Evolutionary conservation across 1,139 yeast species (phyloP).

Genomic region (Komagataea norvegica): DNA sequence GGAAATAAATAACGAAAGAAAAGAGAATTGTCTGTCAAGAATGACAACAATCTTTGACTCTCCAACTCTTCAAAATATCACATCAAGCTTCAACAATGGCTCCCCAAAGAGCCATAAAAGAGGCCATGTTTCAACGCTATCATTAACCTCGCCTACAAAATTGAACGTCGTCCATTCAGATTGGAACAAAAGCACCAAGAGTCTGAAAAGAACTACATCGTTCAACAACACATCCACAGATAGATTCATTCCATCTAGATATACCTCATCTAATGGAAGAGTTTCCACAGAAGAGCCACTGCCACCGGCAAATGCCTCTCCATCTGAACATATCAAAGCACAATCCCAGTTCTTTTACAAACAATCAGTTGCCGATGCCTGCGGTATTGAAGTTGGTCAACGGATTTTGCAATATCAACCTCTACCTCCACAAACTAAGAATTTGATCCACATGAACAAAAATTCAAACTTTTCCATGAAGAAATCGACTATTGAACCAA

Average conservation of each 20-base stretch:
- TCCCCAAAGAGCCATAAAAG: constrained; percentile 19
- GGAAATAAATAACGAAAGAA: no score
- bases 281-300: constrained; percentile 27
- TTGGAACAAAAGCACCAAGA: constrained; percentile 30
- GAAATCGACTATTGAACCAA: constrained; percentile 30
- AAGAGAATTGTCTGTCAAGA: constrained; percentile 3
- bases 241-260: constrained; percentile 50
- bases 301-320: constrained; percentile 45
- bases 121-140: constrained; percentile 28
- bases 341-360: constrained; percentile 71
- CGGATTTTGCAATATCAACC: constrained; percentile 87
- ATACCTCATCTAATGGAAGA: constrained; percentile 41
- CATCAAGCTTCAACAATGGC: constrained; percentile 14
- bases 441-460: constrained; percentile 48
- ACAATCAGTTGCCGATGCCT: constrained; percentile 88
- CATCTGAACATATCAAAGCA: constrained; percentile 55
- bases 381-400: constrained; percentile 82
- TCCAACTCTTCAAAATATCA: constrained; percentile 11
- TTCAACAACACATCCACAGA: constrained; percentile 31
- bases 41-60: constrained; percentile 8
- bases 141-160: constrained; percentile 42
- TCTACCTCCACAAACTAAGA: constrained; percentile 66
- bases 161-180: constrained; percentile 41
- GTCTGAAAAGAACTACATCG: constrained; percentile 22
- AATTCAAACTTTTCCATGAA: constrained; percentile 28